Evolutionary conservation across 2,329 filamentous ascomycete species (phyloP).

Genomic region (Teratosphaeriaceae sp.): DNA sequence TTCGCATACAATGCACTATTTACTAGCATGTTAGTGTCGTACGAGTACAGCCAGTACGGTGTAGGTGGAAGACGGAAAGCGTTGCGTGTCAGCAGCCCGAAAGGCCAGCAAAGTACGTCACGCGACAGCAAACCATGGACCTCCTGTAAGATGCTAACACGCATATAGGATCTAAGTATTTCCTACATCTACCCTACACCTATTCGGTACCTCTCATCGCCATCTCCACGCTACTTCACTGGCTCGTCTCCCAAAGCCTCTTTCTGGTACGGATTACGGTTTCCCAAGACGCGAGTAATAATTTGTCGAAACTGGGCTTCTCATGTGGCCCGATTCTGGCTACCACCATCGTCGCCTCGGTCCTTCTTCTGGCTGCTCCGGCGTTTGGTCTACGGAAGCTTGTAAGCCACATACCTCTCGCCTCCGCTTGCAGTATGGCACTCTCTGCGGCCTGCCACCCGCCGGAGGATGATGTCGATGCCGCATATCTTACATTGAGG

Average conservation of each 20-base stretch:
- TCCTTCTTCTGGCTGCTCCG: conserved; percentile 6
- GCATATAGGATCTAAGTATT: not conserved
- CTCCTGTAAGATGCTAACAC: not conserved
- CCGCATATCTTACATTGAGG: conserved; percentile 10
- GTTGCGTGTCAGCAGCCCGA: conserved; percentile 33
- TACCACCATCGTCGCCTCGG: conserved; percentile 3
- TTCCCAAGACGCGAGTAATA: conserved; percentile 9
- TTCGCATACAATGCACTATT: conserved; percentile 39
- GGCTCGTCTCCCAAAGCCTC: conserved; percentile 39
- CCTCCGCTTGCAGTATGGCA: conserved; percentile 11
- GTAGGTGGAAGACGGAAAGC: conserved; percentile 16
- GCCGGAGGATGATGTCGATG: conserved; percentile 12
- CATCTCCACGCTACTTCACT: conserved; percentile 32
- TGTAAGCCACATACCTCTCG: conserved; percentile 12
- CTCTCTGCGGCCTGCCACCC: conserved; percentile 18
- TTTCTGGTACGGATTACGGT: conserved; percentile 33
- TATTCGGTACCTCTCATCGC: conserved; percentile 27
- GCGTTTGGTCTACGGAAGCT: conserved; percentile 9
- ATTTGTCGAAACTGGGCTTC: not conserved
- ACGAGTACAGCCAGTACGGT: conserved; percentile 42
- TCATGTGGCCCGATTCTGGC: conserved; percentile 2
- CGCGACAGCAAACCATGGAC: not conserved
- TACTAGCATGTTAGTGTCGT: conserved; percentile 40
- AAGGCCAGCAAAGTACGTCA: conserved; percentile 27
- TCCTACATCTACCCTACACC: not conserved